phyloP scores from a whole-genome alignment of 192 early-diverging fungal species.

The Obelidium mucronatum region DNA sequence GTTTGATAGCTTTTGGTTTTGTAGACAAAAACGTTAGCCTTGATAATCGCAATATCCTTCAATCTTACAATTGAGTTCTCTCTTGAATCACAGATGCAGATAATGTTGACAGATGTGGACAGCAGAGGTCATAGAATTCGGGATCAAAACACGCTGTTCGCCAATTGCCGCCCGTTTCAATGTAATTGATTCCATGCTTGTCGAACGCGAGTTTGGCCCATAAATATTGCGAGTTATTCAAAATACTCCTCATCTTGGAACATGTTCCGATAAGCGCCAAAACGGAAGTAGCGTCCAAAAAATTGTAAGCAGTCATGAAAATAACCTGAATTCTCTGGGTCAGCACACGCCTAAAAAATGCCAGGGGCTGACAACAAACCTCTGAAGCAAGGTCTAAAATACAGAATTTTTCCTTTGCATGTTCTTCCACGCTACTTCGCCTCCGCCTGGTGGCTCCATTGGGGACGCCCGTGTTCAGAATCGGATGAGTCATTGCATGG shows the following conservation, averaged over 20 bases:
- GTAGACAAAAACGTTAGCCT: too few relatives aligned
- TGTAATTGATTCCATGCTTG: conserved; percentile 9
- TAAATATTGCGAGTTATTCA: neutral
- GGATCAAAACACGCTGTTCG: conserved; percentile 8
- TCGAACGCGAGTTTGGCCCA: conserved; percentile 1
- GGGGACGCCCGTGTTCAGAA: neutral
- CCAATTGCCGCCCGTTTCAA: neutral
- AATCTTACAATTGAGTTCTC: neutral
- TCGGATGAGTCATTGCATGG: neutral
- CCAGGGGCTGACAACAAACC: too few relatives aligned
- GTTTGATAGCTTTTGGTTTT: too few relatives aligned
- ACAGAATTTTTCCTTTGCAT: neutral
- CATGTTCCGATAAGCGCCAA: neutral
- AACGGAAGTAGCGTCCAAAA: neutral
- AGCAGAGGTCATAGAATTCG: neutral
- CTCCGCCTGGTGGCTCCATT: neutral
- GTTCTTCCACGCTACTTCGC: neutral
- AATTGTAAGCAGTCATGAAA: neutral
- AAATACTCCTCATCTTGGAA: neutral
- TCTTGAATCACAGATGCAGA: neutral
- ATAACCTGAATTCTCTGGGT: too few relatives aligned
- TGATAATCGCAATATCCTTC: too few relatives aligned
- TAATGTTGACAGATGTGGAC: conserved; percentile 10
- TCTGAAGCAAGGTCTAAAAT: neutral
- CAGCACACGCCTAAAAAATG: too few relatives aligned